A percentile compares a stretch with the other conserved stretches of the same genome.
These are phyloP conservation scores for Micromonas commoda DNA, from an alignment of 139 green algal species.

Conservation along the genomic window DNA sequence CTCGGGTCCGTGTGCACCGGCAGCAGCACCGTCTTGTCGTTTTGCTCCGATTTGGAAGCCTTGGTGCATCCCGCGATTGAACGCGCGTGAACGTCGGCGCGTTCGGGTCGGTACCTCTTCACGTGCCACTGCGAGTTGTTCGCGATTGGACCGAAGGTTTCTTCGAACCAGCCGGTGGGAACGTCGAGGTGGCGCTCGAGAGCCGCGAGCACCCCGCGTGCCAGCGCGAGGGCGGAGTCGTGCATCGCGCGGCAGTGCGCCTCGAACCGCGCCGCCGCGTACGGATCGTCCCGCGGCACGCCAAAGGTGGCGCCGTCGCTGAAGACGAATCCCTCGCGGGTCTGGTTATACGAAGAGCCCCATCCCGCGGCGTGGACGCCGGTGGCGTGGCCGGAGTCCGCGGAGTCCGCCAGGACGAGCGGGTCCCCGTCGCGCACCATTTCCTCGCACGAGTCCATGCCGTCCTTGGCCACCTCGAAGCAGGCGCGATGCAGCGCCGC, in stretches of 20 bases:
- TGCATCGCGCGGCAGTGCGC: not conserved
- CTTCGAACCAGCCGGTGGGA: not conserved
- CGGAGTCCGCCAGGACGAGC: not conserved
- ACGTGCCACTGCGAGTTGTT: not conserved
- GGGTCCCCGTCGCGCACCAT: not conserved
- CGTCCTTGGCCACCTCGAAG: not conserved
- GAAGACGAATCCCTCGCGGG: not conserved
- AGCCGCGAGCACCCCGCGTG: not conserved
- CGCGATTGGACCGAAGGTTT: not conserved
- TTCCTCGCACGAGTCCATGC: not conserved
- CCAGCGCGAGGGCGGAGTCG: not conserved
- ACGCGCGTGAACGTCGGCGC: not conserved
- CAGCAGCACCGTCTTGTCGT: not conserved
- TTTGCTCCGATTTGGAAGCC: not conserved
- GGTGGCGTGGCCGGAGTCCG: not conserved
- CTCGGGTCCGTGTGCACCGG: not conserved
- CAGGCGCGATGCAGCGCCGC: not conserved
- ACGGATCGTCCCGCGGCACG: not conserved
- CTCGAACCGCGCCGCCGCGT: not conserved
- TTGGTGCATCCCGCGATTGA: not conserved
- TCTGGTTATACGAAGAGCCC: not conserved
- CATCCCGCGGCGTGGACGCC: not conserved
- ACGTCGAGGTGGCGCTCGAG: not conserved
- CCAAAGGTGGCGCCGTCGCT: not conserved
- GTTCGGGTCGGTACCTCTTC: not conserved